Base-by-base conservation (phyloP, 192 early-diverging fungal genomes). In the Coemansia asiatica region DNA sequence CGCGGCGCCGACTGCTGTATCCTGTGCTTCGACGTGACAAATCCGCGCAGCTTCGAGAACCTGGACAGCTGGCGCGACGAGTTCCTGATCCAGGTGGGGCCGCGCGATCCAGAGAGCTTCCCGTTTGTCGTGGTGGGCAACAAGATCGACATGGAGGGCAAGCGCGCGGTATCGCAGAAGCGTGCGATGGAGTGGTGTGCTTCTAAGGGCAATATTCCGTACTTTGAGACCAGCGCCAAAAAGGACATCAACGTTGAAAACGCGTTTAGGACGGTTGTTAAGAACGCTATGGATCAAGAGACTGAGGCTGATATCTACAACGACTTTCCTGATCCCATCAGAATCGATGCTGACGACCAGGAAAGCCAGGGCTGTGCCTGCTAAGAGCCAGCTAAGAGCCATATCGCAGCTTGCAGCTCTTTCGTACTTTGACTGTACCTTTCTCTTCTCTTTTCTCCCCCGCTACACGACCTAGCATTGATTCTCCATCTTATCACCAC, bases 71-170 rank as follows among this genome's bases (percentile, higher is more conserved):
- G 97, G 97, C 84, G 94, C 75, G 96, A 98, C 82, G 97, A 99
- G 84, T 99, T 99, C 70, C 76, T 99, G 84, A 84, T 97, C 36
- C 97, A 99, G 74, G 94, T 94, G 22, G 91, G 88, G 16, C 95
- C 97, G 47, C 78, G 91, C 54, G 92, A 95, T 64, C 94, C 96
- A 7, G 96, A 99, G 69, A 95, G 91, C 85, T 99, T 99, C 79
- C 97, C 97, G 38, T 99, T 99, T 84, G 93, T 99, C 54, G 94
- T 99, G 16, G 82, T 99, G n/a, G 97, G 96, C 55, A 99, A 99
- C 85, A 99, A 99, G 86, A 87, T 99, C 51, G 97, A 99, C 76
- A 81, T 99, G 74, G 97, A 98, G 71, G 95, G 98, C 71, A 86
- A 84, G 83, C 76, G 46, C 55, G 83, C 93, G 85, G 94, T 99